A percentile compares a stretch with the other conserved stretches of the same genome.
Evolutionary conservation across 2,329 filamentous ascomycete species (phyloP).

Genomic region (Raffaelea albimanens): DNA sequence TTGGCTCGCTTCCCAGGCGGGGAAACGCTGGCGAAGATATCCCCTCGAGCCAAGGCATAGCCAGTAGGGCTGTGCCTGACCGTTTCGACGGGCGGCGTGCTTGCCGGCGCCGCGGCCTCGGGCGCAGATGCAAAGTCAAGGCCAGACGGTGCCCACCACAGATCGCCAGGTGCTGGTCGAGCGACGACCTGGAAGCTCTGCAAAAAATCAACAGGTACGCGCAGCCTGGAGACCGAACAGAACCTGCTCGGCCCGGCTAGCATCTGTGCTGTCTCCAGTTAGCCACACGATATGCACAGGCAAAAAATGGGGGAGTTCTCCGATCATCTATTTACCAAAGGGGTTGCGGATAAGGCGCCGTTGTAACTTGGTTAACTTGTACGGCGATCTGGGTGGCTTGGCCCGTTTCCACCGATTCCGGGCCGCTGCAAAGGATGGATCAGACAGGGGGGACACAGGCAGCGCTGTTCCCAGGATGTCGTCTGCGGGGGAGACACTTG

Average conservation of each 20-base stretch:
- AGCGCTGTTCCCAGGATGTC: constrained; percentile 16
- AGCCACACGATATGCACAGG: neutral
- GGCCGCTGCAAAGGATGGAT: constrained; percentile 37
- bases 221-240: constrained; percentile 10
- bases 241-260: constrained; percentile 7
- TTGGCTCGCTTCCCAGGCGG: constrained; percentile 11
- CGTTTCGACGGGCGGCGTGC: neutral
- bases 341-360: constrained; percentile 50
- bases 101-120: constrained; percentile 1
- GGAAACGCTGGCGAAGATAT: constrained; percentile 19
- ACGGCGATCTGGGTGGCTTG: constrained; percentile 21
- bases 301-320: neutral
- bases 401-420: constrained; percentile 31
- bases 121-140: constrained; percentile 2
- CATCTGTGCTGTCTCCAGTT: constrained; percentile 34
- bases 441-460: constrained; percentile 45
- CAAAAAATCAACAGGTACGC: constrained; percentile 41
- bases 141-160: constrained; percentile 45
- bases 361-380: constrained; percentile 34
- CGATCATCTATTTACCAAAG: constrained; percentile 41
- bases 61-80: constrained; percentile 2
- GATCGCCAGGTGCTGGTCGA: constrained; percentile 40
- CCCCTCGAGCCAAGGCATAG: constrained; percentile 23
- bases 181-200: constrained; percentile 48
- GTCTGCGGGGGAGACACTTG: neutral